Conservation (phyloP, 2,329 filamentous ascomycete species). For the Coleophoma eucalyptorum region DNA sequence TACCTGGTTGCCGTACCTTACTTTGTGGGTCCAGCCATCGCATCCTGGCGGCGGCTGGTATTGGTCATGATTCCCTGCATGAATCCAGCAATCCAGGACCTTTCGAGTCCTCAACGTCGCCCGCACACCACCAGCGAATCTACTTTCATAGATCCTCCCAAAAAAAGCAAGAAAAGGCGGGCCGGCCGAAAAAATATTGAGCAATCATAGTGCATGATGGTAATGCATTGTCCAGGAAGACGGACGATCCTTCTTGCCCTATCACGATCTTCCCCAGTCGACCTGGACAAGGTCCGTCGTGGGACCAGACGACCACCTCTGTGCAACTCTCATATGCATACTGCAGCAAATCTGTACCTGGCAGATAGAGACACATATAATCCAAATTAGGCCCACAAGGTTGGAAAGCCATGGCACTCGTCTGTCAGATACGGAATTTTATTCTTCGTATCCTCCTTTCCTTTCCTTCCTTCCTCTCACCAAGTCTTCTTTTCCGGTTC, state of each 20-base stretch:
- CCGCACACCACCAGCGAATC: neutral
- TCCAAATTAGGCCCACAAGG: neutral
- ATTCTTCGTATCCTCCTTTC: neutral
- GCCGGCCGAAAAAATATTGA: slow-evolving; percentile 5
- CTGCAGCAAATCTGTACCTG: no score
- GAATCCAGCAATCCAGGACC: no score
- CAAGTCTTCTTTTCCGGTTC: no score
- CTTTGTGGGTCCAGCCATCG: no score
- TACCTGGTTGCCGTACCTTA: no score
- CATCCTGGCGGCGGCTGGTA: no score
- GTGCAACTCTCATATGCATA: no score
- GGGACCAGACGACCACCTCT: neutral
- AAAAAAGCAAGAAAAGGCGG: slow-evolving; percentile 2
- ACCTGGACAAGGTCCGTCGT: neutral
- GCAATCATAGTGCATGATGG: slow-evolving; percentile 15
- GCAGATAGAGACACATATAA: neutral
- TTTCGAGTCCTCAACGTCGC: neutral
- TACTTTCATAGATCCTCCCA: neutral
- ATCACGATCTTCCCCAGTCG: slow-evolving; percentile 1
- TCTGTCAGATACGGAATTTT: neutral
- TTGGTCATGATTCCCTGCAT: no score
- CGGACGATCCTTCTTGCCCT: slow-evolving; percentile 5
- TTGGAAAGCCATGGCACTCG: neutral
- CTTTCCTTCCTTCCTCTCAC: no score
- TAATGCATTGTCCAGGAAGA: slow-evolving; percentile 10